phyloP scores from a whole-genome alignment of 768 basidiomycete species.

The Asterophora lycoperdoides region DNA sequence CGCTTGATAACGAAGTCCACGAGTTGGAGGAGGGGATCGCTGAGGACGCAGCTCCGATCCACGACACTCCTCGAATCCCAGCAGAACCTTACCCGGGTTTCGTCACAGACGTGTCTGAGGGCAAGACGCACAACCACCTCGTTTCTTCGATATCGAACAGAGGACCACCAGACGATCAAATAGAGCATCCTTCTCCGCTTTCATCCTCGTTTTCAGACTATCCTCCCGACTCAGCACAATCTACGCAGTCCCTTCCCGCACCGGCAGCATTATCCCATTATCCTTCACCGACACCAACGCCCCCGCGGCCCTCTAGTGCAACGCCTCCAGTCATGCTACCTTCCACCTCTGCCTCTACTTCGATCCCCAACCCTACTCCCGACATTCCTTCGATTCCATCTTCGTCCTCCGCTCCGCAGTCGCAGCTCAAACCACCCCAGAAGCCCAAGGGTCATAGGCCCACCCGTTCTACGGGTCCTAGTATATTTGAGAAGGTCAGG shows the following conservation, averaged over 20 bases:
- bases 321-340: constrained; percentile 5
- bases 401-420: constrained; percentile 24
- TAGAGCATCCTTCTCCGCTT: constrained; percentile 9
- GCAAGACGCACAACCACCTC: constrained; percentile 19
- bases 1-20: constrained; percentile 25
- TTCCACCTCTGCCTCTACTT: constrained; percentile 8
- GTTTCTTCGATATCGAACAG: constrained; percentile 8
- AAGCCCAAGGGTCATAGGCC: constrained; percentile 36
- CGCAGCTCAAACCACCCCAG: constrained; percentile 15
- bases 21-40: constrained; percentile 7
- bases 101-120: constrained; percentile 39
- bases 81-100: constrained; percentile 34
- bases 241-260: constrained; percentile 21
- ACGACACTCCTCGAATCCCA: constrained; percentile 4
- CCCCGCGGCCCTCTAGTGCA: constrained; percentile 13
- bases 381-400: constrained; percentile 21
- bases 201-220: constrained; percentile 7
- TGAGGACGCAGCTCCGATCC: constrained; percentile 1
- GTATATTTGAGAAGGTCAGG: constrained; percentile 70
- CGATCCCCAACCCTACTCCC: constrained; percentile 19
- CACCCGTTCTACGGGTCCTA: constrained; percentile 60
- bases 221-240: constrained; percentile 11
- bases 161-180: not conserved
- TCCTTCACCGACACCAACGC: constrained; percentile 1
- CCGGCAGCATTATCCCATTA: constrained; percentile 14